Base-by-base conservation (phyloP, 1,284 basidiomycete species). In the Apiotrichum siamense region DNA sequence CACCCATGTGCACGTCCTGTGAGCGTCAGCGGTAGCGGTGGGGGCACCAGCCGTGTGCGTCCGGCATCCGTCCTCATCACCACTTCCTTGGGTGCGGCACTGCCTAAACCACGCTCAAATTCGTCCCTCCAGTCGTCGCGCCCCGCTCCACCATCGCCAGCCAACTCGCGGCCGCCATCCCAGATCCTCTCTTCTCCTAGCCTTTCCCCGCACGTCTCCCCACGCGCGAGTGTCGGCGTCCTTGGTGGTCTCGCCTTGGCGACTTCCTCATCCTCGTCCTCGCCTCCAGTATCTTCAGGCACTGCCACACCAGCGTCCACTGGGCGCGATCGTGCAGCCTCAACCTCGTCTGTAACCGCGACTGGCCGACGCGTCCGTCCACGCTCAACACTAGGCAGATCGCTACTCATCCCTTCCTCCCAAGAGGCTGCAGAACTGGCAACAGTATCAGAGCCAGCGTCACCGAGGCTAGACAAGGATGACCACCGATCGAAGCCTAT, bases 141-240 rank as follows among this genome's bases (percentile, higher is more conserved):
- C n/a, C 67, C 68, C 2, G 69, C 69, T 7, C 69, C 69, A 15
- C 60, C 64, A 3, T 66, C 63, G 1, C 69, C 69, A 0, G 65
- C 64, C 3, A 52, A 54, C 15, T 66, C 64, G 11, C 58, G 69
- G 1, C 69, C 66, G 3, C 38, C 38, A 13, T 66, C 64, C 1
- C 58, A 65, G 42, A 49, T 64, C 29, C 42, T 62, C 45, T 47
- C 40, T 35, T 24, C 23, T 25, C 48, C 52, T 1, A 33, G 44
- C 15, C 25, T 45, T 12, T 49, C 46, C 20, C 49, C 49, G 6
- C 49, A 50, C 18, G 31, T 41, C 31, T 44, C 42, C 10, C 49
- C 53, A 15, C 21, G 44, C 9, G 25, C 43, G 9, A 36, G 32
- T n/a, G 23, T 17, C 2, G 44, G 44, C 17, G 31, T 12, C 4